Percentiles rank a stretch among this genome's conserved stretches.
phyloP scores from a whole-genome alignment of 345 rosid species.

The Orychophragmus violaceus region DNA sequence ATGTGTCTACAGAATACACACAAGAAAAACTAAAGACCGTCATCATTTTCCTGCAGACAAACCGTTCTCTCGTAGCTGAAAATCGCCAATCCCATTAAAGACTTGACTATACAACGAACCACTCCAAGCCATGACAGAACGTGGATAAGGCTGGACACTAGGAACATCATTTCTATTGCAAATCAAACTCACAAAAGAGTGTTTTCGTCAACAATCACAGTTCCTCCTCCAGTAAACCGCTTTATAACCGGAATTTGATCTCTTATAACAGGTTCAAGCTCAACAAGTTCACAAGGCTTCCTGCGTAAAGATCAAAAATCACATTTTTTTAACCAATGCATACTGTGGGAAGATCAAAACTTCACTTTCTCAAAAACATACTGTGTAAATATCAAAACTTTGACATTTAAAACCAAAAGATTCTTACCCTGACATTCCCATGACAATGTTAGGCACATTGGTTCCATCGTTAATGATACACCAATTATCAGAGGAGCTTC shows the following conservation, averaged over 20 bases:
- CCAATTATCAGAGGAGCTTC: conserved; percentile 66
- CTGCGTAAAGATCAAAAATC: conserved; percentile 27
- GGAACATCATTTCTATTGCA: conserved; percentile 69
- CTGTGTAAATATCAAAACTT: background rate
- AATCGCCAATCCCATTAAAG: conserved; percentile 48
- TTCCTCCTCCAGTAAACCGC: conserved; percentile 89
- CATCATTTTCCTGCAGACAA: background rate
- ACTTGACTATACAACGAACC: conserved; percentile 50
- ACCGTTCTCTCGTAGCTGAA: conserved; percentile 86
- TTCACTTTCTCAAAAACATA: background rate
- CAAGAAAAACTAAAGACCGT: background rate
- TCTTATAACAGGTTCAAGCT: conserved; percentile 47
- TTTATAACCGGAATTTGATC: conserved; percentile 64
- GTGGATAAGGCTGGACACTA: conserved; percentile 73
- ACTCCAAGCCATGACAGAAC: conserved; percentile 78
- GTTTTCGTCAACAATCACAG: conserved; percentile 66
- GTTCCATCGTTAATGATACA: conserved; percentile 82
- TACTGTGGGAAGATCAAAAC: background rate
- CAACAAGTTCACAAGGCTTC: conserved; percentile 71
- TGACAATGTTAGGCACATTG: conserved; percentile 58
- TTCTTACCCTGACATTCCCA: conserved; percentile 79
- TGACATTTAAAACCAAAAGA: background rate
- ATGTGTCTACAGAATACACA: background rate
- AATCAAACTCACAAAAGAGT: conserved; percentile 70
- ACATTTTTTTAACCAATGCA: too few relatives aligned